These are phyloP conservation scores for Hericium erinaceus DNA, from an alignment of 768 basidiomycete species.

Conservation along the genomic window DNA sequence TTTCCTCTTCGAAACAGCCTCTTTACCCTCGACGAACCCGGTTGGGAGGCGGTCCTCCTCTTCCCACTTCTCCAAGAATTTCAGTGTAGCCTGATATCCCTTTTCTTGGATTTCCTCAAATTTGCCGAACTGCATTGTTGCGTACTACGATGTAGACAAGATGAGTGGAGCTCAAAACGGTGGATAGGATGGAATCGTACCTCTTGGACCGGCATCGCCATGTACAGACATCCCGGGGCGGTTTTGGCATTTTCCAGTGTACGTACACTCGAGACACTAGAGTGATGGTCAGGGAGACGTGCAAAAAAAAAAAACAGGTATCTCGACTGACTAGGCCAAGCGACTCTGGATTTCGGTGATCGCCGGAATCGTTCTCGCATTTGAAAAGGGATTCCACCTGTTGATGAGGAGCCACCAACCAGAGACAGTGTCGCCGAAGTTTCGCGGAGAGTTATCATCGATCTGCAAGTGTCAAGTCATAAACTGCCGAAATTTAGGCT, in stretches of 20 bases:
- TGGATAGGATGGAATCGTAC: conserved; percentile 27
- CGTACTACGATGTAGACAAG: conserved; percentile 44
- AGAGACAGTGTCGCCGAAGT: conserved; percentile 90
- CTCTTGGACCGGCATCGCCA: conserved; percentile 92
- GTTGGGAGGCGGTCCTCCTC: conserved; percentile 78
- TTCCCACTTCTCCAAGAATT: conserved; percentile 68
- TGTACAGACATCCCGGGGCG: conserved; percentile 80
- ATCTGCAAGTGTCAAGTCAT: conserved; percentile 33
- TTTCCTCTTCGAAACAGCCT: conserved; percentile 34
- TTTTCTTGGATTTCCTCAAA: conserved; percentile 82
- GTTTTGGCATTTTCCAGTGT: conserved; percentile 94
- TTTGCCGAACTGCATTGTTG: conserved; percentile 83
- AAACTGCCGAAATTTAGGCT: neutral
- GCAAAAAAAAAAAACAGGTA: neutral
- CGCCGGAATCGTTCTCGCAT: conserved; percentile 65
- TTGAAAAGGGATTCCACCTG: conserved; percentile 87
- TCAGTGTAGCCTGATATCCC: conserved; percentile 67
- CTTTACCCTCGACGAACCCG: conserved; percentile 54
- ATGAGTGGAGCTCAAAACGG: neutral
- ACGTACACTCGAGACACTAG: conserved; percentile 89
- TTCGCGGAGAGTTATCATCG: conserved; percentile 91
- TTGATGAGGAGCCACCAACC: conserved; percentile 96
- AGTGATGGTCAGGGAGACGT: conserved; percentile 6
- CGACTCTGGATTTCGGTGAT: conserved; percentile 93
- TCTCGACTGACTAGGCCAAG: conserved; percentile 75